Evolutionary conservation across 1,284 basidiomycete genomes (phyloP), one percentile per base, ranked within the genome.

Genomic region (Leucoagaricus sp.): DNA sequence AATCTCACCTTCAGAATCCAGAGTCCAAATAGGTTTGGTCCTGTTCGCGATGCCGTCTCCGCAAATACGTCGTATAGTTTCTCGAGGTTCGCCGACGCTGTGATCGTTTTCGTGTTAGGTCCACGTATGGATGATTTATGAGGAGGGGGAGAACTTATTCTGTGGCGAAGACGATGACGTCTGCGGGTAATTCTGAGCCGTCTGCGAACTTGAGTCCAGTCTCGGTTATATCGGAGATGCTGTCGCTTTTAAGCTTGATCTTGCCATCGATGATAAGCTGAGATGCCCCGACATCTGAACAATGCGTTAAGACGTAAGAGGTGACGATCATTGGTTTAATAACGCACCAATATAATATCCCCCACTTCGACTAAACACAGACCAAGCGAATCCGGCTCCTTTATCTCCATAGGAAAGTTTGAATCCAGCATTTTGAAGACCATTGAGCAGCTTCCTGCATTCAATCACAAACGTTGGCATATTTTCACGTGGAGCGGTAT

Each of bases 231-330:
- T 69, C 65, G 53, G 79, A 44, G 25, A 67, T 80, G 44, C 75
- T 78, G 52, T 85, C 85, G 63, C 78, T 85, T 70, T 91, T 89
- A 47, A 92, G 71, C 67, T 89, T 89, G 71, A 93, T 90, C 64
- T 87, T 84, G 19, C 85, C 83, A 56, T 89, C 84, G 28, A 83
- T 77, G 62, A 92, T 82, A 56, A 83, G 69, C 65, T 86, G 79
- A 57, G 82, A 84, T 21, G 80, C 84, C 53, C 88, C 90, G 34
- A 82, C 80, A 59, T 89, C 86, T 74, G 75, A n/a, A 28, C 15
- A 13, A 1, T 9, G 13, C 17, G 15, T 15, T 12, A 26, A 33
- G 38, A 23, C 17, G 6, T 33, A 21, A 19, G 38, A 13, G 23
- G 13, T 17, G 21, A 10, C 23, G 13, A 9, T n/a, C n/a, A n/a